These are phyloP conservation scores for Trichomonas vaginalis DNA, from an alignment of 208 protist genomes.

Conservation along the genomic window DNA sequence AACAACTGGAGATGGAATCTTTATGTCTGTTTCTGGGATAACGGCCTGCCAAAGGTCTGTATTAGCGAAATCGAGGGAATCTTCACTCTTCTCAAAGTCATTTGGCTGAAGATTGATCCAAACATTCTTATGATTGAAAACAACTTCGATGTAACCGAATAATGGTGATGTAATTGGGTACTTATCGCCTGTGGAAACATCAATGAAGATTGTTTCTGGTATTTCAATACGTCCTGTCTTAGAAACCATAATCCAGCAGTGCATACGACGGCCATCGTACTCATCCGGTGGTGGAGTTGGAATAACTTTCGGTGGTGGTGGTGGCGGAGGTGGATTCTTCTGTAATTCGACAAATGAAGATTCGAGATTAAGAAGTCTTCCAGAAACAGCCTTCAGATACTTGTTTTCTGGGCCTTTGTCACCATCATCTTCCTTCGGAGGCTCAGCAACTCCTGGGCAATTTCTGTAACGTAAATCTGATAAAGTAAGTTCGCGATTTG, in stretches of 20 bases:
- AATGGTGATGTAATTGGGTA: background rate
- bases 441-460: background rate
- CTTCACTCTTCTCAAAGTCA: background rate
- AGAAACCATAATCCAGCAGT: background rate
- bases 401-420: background rate
- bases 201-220: background rate
- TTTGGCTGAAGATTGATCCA: background rate
- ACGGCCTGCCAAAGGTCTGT: background rate
- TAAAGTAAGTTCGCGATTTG: background rate
- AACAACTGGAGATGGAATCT: background rate
- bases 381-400: background rate
- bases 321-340: background rate
- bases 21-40: background rate
- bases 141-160: background rate
- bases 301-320: background rate
- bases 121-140: background rate
- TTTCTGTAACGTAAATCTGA: background rate
- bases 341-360: background rate
- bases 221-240: background rate
- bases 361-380: background rate
- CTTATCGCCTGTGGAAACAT: background rate
- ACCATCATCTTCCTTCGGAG: background rate
- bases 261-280: background rate
- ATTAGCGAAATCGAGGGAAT: background rate
- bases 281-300: background rate